phyloP scores from a whole-genome alignment of 306 rosid species.

The Fragaria iinumae region DNA sequence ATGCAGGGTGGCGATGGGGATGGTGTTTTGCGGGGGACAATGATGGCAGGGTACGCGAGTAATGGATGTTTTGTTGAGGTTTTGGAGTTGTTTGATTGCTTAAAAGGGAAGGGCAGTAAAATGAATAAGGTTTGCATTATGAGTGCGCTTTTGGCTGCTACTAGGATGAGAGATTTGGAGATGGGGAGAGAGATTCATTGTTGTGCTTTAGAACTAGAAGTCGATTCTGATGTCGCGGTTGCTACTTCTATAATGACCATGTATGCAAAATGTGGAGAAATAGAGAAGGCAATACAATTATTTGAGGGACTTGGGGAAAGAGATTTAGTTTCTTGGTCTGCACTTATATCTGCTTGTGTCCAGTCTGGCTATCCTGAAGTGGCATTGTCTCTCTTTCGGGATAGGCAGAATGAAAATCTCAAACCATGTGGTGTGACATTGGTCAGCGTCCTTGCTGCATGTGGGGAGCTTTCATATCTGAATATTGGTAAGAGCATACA shows the following conservation, averaged over 20 bases:
- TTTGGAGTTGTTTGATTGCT: constrained; percentile 49
- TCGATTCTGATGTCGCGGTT: constrained; percentile 44
- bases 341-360: constrained; percentile 56
- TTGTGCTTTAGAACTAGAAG: constrained; percentile 37
- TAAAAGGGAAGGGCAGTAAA: constrained; percentile 30
- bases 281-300: constrained; percentile 48
- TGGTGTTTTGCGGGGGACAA: constrained; percentile 53
- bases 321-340: constrained; percentile 67
- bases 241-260: constrained; percentile 57
- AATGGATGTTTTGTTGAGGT: constrained; percentile 49
- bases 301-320: constrained; percentile 40
- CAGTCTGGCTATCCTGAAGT: constrained; percentile 55
- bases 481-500: constrained; percentile 60
- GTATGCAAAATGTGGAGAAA: constrained; percentile 65
- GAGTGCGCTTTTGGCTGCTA: constrained; percentile 57
- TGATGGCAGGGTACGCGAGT: constrained; percentile 61
- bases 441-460: constrained; percentile 44
- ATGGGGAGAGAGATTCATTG: constrained; percentile 52
- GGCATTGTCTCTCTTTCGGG: constrained; percentile 47
- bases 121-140: constrained; percentile 47
- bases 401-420: constrained; percentile 42
- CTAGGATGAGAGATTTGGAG: constrained; percentile 54
- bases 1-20: constrained; percentile 44
- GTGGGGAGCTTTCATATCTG: constrained; percentile 44
- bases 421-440: constrained; percentile 45